A percentile compares a stretch with the other conserved stretches of the same genome.
phyloP scores from a whole-genome alignment of 2,329 filamentous ascomycete species.

The Metarhizium guizhouense region DNA sequence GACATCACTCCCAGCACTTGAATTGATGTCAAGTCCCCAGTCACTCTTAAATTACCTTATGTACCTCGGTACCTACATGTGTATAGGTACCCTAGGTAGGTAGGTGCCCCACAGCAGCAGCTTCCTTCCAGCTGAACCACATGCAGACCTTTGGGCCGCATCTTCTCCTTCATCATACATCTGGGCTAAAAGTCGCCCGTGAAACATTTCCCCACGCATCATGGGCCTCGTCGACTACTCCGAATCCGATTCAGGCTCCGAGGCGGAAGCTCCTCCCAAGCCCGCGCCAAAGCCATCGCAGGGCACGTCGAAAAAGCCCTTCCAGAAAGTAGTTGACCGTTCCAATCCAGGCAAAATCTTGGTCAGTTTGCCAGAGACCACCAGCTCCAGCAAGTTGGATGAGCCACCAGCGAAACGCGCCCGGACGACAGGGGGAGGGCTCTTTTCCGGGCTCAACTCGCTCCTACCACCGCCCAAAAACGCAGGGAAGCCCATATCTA shows the following conservation, averaged over 20 bases:
- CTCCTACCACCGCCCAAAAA: slow-evolving; percentile 79
- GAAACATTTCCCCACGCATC: slow-evolving; percentile 8
- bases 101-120: neutral
- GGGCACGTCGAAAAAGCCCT: slow-evolving; percentile 44
- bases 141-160: neutral
- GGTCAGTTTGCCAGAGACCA: slow-evolving; percentile 60
- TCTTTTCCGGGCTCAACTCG: slow-evolving; percentile 76
- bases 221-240: slow-evolving; percentile 78
- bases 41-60: too few species aligned
- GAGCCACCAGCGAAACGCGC: slow-evolving; percentile 60
- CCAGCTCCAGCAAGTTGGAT: slow-evolving; percentile 16
- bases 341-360: slow-evolving; percentile 76
- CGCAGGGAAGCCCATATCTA: slow-evolving; percentile 23
- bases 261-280: slow-evolving; percentile 27
- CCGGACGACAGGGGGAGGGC: slow-evolving; percentile 46
- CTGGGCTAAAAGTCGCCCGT: neutral
- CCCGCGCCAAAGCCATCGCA: slow-evolving; percentile 19
- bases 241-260: slow-evolving; percentile 69
- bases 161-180: too few species aligned
- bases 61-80: neutral
- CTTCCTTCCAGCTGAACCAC: neutral
- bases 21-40: too few species aligned
- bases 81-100: too few species aligned
- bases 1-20: too few species aligned
- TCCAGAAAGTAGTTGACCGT: slow-evolving; percentile 75